Percentiles rank a stretch among this genome's conserved stretches.
Evolutionary conservation across 768 basidiomycete species (phyloP).

Genomic region (Pisolithus microcarpus): DNA sequence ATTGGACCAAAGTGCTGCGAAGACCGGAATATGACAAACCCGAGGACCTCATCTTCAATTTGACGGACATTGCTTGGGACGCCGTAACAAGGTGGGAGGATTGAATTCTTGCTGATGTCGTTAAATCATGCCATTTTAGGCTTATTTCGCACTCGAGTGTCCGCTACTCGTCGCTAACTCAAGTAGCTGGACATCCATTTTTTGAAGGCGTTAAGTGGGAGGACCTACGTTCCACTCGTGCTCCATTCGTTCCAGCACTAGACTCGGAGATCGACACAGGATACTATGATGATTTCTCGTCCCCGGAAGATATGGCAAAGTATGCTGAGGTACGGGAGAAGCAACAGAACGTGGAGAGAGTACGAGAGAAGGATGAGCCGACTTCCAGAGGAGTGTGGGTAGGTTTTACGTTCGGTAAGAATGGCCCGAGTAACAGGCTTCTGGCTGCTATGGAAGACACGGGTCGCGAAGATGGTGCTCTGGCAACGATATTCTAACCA

Average conservation of each 20-base stretch:
- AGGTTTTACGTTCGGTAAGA: constrained; percentile 88
- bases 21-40: constrained; percentile 92
- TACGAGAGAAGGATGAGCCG: constrained; percentile 80
- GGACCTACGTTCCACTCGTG: constrained; percentile 61
- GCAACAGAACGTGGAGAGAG: constrained; percentile 86
- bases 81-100: constrained; percentile 69
- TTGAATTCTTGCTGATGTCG: background rate
- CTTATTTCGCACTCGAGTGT: constrained; percentile 86
- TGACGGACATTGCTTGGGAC: constrained; percentile 91
- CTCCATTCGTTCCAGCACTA: constrained; percentile 91
- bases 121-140: constrained; percentile 30
- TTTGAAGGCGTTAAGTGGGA: constrained; percentile 75
- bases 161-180: constrained; percentile 66
- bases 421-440: constrained; percentile 51
- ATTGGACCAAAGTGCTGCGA: constrained; percentile 90
- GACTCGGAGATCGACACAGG: constrained; percentile 94
- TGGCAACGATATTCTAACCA: constrained; percentile 55
- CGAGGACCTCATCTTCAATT: constrained; percentile 95
- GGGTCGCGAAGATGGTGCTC: constrained; percentile 40
- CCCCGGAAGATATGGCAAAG: constrained; percentile 92
- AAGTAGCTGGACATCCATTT: constrained; percentile 77
- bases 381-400: constrained; percentile 78
- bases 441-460: constrained; percentile 23
- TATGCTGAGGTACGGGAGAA: constrained; percentile 98
- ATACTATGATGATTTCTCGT: constrained; percentile 89